Conservation (phyloP, 257 asterid species). For the Cordia subcordata region DNA sequence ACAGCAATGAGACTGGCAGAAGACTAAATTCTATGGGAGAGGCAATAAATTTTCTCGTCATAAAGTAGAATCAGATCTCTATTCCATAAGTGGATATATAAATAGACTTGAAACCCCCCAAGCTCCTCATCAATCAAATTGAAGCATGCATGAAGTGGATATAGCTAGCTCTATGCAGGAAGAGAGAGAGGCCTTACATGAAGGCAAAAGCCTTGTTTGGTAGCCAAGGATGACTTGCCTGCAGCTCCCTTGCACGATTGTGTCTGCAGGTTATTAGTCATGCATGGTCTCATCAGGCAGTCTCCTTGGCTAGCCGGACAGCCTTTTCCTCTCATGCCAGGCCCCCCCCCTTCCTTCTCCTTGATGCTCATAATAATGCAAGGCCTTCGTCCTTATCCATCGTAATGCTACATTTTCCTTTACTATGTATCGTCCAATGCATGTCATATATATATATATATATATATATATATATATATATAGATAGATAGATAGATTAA, state of each 20-base stretch:
- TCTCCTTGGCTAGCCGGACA: slow-evolving; percentile 42
- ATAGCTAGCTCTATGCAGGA: neutral
- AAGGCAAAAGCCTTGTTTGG: slow-evolving; percentile 41
- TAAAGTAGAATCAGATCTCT: neutral
- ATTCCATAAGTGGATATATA: neutral
- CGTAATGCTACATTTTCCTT: no score
- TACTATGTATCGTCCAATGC: no score
- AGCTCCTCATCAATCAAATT: no score
- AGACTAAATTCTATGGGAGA: neutral
- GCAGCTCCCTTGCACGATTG: slow-evolving; percentile 19
- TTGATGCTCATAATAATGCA: no score
- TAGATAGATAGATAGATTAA: no score
- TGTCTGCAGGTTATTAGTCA: neutral
- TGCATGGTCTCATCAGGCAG: slow-evolving; percentile 26
- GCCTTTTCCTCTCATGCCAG: slow-evolving; percentile 32
- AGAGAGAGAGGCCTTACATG: slow-evolving; percentile 32
- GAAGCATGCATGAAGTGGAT: neutral
- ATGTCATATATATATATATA: no score
- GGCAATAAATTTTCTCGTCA: no score
- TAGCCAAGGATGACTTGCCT: slow-evolving; percentile 87
- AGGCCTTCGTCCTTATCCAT: no score
- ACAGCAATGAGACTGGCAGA: neutral
- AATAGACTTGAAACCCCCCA: neutral
- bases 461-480: no score
- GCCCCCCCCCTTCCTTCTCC: slow-evolving; percentile 12